Base-by-base conservation (phyloP, 2,329 filamentous ascomycete species). In the Fusarium dimerum region DNA sequence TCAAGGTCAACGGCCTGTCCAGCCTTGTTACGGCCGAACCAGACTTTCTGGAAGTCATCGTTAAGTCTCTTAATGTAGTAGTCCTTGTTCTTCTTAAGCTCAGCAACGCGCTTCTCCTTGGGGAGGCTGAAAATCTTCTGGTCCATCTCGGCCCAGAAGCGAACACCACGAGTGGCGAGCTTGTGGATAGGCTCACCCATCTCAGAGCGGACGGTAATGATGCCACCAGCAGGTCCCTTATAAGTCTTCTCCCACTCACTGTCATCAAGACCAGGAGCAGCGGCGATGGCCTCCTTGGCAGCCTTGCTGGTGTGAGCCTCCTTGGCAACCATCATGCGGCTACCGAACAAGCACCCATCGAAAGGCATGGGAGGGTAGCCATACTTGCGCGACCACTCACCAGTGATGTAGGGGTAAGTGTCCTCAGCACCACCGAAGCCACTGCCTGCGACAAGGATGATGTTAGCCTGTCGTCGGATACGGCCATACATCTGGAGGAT, bases 161-260 rank as follows among this genome's bases (percentile, higher is more conserved):
- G 80, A 44, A 99, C 92, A 82, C 94, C 94, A 53, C 95, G 89
- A 45, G 94, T 99, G 15, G 94, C 95, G 54, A 99, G 84, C 79
- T 99, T 99, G 80, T 99, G 94, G 57, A 99, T 99, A 6, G 94
- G 95, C 79, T 99, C 94, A 43, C 94, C 95, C 95, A 99, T 99
- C 76, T 99, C 94, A 1, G 94, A 99, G 59, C 92, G 86, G 45
- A 99, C 94, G 29, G 94, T 99, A 66, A 99, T 93, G 58, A 99
- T 86, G 70, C 94, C 94, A 66, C 94, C 94, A 51, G 92, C 89
- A 26, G 92, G 82, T 16, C 90, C 90, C 77, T 93, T 91, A 79
- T 96, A 96, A 6, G 91, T 95, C 76, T 92, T 87, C 75, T 96
- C 92, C 92, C 92, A 97, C 61, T 93, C 82, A 56, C 72, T 73